Evolutionary conservation across 352 stramenopile species (phyloP).

Genomic region (Halophytophthora batemanensis): DNA sequence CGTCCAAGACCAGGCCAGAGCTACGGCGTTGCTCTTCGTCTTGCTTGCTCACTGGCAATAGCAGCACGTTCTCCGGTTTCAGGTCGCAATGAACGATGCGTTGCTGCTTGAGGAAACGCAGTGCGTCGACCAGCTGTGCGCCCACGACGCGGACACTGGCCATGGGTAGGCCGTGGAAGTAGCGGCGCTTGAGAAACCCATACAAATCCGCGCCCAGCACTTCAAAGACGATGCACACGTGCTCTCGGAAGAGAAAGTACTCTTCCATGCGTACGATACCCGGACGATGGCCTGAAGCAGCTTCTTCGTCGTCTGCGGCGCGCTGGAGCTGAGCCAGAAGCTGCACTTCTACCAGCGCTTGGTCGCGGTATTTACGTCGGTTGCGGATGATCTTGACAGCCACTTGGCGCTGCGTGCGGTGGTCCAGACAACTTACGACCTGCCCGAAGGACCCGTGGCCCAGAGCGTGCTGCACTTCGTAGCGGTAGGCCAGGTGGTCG

Average conservation of each 20-base stretch:
- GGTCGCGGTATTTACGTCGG: constrained; percentile 93
- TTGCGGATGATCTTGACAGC: constrained; percentile 99
- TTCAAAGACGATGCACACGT: constrained; percentile 97
- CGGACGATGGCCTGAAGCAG: constrained; percentile 24
- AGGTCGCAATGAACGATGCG: constrained; percentile 97
- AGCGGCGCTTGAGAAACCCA: constrained; percentile 94
- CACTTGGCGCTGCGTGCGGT: constrained; percentile 81
- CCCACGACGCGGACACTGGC: constrained; percentile 85
- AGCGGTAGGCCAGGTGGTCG: constrained; percentile 94
- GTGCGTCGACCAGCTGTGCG: constrained; percentile 81
- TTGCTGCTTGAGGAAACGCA: constrained; percentile 73
- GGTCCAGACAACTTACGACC: constrained; percentile 94
- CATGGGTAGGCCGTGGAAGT: constrained; percentile 94
- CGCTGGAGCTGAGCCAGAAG: constrained; percentile 68
- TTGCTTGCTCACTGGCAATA: constrained; percentile 15
- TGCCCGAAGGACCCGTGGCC: constrained; percentile 98
- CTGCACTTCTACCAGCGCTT: constrained; percentile 95
- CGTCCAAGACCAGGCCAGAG: constrained; percentile 15
- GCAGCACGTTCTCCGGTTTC: constrained; percentile 97
- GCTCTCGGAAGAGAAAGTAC: constrained; percentile 92
- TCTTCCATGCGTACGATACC: constrained; percentile 91
- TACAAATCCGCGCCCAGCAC: constrained; percentile 95
- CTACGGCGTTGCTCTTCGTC: constrained; percentile 5
- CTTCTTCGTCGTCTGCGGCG: no score
- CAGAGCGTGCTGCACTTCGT: constrained; percentile 93